Evolutionary conservation across 768 basidiomycete species (phyloP), one percentile per base, ranked within the genome.

Genomic region (Russula lepida): DNA sequence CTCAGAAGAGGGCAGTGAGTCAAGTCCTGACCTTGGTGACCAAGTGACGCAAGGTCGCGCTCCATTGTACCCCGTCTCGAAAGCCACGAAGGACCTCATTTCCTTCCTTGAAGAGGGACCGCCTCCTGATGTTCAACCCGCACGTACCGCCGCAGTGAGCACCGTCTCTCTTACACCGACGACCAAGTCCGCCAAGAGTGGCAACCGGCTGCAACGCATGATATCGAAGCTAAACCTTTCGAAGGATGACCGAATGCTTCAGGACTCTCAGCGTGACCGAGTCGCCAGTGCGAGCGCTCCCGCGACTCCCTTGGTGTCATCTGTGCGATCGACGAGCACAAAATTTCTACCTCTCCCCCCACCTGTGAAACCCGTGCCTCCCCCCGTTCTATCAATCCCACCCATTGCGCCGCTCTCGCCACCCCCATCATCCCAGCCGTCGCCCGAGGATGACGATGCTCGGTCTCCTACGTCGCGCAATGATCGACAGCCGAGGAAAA

Each of bases 151-250:
- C 19, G 39, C 64, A 25, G 33, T 53, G 30, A 65, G 64, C 48
- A 8, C 37, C 15, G 54, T 54, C 35, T 66, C 66, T 13, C 63
- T 66, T 27, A 56, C 66, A 3, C 64, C 66, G 30, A 66, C 63
- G n/a, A 66, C 63, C 28, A 66, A 65, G 56, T 65, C 63, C 6
- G 73, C 74, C 52, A 78, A 74, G 65, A 56, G 70, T 78, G 57
- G 83, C n/a, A 62, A 83, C 51, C 80, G 89, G 27, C 74, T 93
- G 62, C 86, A 87, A 71, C 81, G 84, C 64, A 91, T 94, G 84
- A 88, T 94, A 67, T 91, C 89, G 21, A 86, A 84, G 67, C 75
- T 92, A 28, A 85, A 15, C 82, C 39, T 70, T 69, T 21, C 68
- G 68, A 41, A 69, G 68, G 39, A 73, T 67, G 46, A 74, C 82